A percentile compares a stretch with the other conserved stretches of the same genome.
Conservation (phyloP, 768 basidiomycete species). For the Calocybe indica region DNA sequence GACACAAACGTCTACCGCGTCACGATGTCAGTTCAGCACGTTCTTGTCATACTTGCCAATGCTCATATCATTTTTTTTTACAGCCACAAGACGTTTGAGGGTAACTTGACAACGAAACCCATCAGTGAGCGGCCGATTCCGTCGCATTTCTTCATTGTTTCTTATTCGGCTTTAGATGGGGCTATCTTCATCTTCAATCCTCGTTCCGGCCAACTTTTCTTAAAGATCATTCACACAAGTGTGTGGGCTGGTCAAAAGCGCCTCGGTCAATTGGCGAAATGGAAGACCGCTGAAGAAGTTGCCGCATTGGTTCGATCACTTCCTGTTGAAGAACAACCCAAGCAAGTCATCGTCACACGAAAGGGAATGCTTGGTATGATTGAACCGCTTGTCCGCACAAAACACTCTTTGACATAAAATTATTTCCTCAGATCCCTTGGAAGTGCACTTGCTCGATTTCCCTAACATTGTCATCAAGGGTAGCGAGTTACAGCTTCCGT, state of each 20-base stretch:
- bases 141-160: background rate
- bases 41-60: background rate
- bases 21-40: conserved; percentile 55
- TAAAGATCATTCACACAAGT: conserved; percentile 99
- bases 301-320: conserved; percentile 94
- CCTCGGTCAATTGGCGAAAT: conserved; percentile 98
- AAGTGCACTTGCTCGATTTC: conserved; percentile 99
- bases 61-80: conserved; percentile 6
- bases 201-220: conserved; percentile 93
- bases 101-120: conserved; percentile 98
- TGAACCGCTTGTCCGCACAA: background rate
- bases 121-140: conserved; percentile 58
- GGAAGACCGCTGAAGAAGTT: conserved; percentile 99
- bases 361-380: conserved; percentile 96
- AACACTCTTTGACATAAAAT: conserved; percentile 1
- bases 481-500: conserved; percentile 93
- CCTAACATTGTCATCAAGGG: conserved; percentile 99
- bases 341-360: conserved; percentile 98
- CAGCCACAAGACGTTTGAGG: conserved; percentile 98
- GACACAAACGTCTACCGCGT: conserved; percentile 99
- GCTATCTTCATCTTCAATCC: conserved; percentile 99
- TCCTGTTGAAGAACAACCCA: conserved; percentile 99
- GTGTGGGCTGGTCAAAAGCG: conserved; percentile 99
- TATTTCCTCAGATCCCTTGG: conserved; percentile 65
- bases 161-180: conserved; percentile 48